These are phyloP conservation scores for Daldinia concentrica DNA, from an alignment of 495 filamentous ascomycete species.

Conservation along the genomic window DNA sequence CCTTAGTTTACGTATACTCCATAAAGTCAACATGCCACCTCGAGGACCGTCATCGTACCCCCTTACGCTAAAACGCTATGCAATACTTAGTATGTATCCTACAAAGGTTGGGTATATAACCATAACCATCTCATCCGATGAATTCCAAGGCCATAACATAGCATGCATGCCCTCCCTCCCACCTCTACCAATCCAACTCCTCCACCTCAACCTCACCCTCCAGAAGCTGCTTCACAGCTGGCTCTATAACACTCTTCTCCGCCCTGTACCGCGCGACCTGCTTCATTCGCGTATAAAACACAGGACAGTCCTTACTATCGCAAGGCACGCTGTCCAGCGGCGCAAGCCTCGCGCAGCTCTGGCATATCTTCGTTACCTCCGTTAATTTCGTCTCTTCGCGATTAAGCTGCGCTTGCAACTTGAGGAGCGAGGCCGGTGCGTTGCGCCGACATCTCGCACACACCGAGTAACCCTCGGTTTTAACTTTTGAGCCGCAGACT, in stretches of 20 bases:
- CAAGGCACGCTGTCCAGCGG: constrained; percentile 81
- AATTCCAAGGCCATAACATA: not conserved
- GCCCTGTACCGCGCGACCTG: constrained; percentile 69
- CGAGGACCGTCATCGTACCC: not conserved
- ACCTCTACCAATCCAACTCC: constrained; percentile 52
- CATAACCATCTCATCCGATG: not conserved
- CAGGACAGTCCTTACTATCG: constrained; percentile 90
- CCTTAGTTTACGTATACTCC: not conserved
- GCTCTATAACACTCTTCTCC: constrained; percentile 64
- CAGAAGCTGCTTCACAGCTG: constrained; percentile 65
- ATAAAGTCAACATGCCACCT: not conserved
- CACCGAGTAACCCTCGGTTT: constrained; percentile 59
- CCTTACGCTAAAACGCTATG: not conserved
- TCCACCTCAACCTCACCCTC: constrained; percentile 43
- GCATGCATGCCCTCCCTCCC: no score
- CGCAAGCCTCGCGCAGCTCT: constrained; percentile 78
- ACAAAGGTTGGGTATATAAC: not conserved
- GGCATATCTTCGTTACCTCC: constrained; percentile 80
- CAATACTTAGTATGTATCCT: constrained; percentile 5
- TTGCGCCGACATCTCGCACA: constrained; percentile 70
- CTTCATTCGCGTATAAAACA: constrained; percentile 87
- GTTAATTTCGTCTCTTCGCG: constrained; percentile 68
- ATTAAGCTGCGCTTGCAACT: constrained; percentile 68
- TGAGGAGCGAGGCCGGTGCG: constrained; percentile 66
- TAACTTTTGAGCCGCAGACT: constrained; percentile 75